Base-by-base conservation (phyloP, 163 green algal genomes). In the Coccomyxa subellipsoidea region DNA sequence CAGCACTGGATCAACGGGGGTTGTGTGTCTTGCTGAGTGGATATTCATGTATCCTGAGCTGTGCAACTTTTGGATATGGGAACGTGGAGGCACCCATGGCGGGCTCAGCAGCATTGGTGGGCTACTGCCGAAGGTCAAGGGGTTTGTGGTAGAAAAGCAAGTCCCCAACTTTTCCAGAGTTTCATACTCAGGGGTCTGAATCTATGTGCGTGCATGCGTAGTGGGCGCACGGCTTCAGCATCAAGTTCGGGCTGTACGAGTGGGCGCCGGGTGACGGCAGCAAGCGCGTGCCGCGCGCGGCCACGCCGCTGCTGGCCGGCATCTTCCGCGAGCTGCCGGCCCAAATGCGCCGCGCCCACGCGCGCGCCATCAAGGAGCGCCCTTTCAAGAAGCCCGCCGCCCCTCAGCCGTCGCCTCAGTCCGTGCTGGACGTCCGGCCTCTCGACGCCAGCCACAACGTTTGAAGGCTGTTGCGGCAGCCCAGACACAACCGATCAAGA, bases 171-270 rank as follows among this genome's bases (percentile, higher is more conserved):
- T 59, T 59, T 1, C 0, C 27, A 73, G 1, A 23, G 8, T 34
- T 73, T 73, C n/a, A n/a, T n/a, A n/a, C n/a, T n/a, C n/a, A n/a
- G n/a, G n/a, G n/a, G n/a, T n/a, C n/a, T n/a, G n/a, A n/a, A n/a
- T n/a, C n/a, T n/a, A n/a, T n/a, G n/a, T n/a, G n/a, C n/a, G n/a
- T n/a, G 27, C 21, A n/a, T 27, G 66, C 8, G 71, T 53, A 90
- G 83, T 93, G 92, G 92, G 89, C 91, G 75, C 84, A 93, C 29
- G 92, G 92, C 73, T 95, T 90, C 79, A 80, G 91, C 40, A 86
- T 91, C 76, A 93, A 92, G 84, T 95, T 91, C 82, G 90, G 90
- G 0, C 81, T 93, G 39, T 92, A 88, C 66, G 87, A 87, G 29
- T 93, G 90, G 90, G 82, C 85, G 31, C 85, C 82, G 6, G 81